Evolutionary conservation across 176 grass and related monocot species (phyloP).

Genomic region (Oryza rufipogon): DNA sequence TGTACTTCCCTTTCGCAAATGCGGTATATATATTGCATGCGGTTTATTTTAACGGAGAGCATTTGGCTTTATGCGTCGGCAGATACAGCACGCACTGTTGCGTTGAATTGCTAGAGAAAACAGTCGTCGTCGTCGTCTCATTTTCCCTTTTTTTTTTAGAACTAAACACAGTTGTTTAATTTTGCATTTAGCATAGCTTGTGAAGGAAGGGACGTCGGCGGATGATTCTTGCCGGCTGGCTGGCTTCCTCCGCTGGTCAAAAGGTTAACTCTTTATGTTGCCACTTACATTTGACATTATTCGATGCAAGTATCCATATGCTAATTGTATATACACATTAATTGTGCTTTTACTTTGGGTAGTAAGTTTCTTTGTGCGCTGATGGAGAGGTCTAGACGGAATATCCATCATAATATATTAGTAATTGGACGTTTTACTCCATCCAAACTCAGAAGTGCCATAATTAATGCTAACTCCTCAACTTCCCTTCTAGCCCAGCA

Average conservation of each 20-base stretch:
- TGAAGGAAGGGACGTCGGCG: background rate
- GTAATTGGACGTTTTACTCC: no score
- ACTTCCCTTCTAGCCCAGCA: no score
- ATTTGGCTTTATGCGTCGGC: background rate
- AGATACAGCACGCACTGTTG: background rate
- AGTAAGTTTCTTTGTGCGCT: background rate
- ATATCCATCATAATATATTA: background rate
- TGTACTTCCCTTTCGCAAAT: background rate
- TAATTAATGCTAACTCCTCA: no score
- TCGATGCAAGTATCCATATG: constrained; percentile 23
- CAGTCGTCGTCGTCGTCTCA: background rate
- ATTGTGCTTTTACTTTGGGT: background rate
- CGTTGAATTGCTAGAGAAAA: background rate
- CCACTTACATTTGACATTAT: constrained; percentile 25
- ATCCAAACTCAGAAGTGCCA: no score
- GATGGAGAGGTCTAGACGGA: background rate
- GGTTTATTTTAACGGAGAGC: background rate
- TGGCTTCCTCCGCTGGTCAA: constrained; percentile 13
- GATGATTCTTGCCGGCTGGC: constrained; percentile 5
- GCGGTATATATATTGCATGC: background rate
- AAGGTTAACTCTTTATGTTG: background rate
- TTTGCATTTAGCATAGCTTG: background rate
- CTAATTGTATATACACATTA: background rate
- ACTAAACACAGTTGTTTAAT: background rate
- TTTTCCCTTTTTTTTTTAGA: background rate